Evolutionary conservation across 345 rosid genomes (phyloP).

Genomic region (Pelargonium nanum): DNA sequence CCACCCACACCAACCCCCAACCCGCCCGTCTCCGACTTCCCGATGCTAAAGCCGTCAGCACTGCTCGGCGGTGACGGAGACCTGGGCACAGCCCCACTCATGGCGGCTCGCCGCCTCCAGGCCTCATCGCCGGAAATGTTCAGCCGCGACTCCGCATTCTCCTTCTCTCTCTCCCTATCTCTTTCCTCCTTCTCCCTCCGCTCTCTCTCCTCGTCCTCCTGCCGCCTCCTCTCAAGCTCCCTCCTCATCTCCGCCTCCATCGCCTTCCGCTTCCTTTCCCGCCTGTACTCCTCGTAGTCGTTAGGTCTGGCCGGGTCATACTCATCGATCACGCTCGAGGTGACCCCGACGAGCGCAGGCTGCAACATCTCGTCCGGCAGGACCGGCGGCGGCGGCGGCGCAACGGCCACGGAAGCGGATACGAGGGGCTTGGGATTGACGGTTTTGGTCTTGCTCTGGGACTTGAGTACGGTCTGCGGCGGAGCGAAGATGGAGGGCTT

Average conservation of each 20-base stretch:
- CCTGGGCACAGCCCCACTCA: slow-evolving; percentile 62
- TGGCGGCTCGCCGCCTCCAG: slow-evolving; percentile 86
- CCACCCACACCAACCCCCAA: slow-evolving; percentile 96
- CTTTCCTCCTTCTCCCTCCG: slow-evolving; percentile 34
- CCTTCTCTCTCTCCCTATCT: slow-evolving; percentile 36
- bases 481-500: slow-evolving; percentile 55
- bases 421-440: slow-evolving; percentile 14
- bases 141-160: slow-evolving; percentile 20
- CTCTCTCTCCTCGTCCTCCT: slow-evolving; percentile 77
- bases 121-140: slow-evolving; percentile 96
- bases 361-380: slow-evolving; percentile 25
- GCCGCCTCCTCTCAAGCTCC: slow-evolving; percentile 73
- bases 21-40: slow-evolving; percentile 81
- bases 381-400: slow-evolving; percentile 9
- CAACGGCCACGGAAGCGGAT: slow-evolving; percentile 5
- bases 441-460: slow-evolving; percentile 44
- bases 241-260: slow-evolving; percentile 70
- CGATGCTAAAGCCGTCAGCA: slow-evolving; percentile 55
- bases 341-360: slow-evolving; percentile 68
- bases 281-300: slow-evolving; percentile 75
- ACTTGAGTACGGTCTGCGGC: slow-evolving; percentile 58
- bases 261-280: slow-evolving; percentile 68
- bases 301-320: slow-evolving; percentile 95
- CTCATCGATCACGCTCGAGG: slow-evolving; percentile 73
- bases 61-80: slow-evolving; percentile 64